A percentile compares a stretch with the other conserved stretches of the same genome.
Evolutionary conservation across 2,329 filamentous ascomycete species (phyloP).

Genomic region (Dactylellina cionopaga): DNA sequence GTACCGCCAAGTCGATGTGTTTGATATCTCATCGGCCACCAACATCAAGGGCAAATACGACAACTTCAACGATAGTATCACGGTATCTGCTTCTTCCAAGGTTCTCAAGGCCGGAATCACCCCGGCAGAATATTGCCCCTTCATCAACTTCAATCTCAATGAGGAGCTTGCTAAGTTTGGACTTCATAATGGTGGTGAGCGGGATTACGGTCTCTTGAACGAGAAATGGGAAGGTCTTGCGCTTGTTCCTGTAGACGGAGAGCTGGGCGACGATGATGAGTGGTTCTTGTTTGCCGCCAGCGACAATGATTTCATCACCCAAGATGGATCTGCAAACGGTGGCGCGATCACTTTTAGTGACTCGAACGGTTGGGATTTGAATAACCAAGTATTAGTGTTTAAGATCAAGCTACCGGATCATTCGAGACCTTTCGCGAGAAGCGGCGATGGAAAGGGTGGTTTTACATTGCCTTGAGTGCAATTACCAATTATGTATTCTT

Average conservation of each 20-base stretch:
- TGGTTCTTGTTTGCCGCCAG: slow-evolving; percentile 75
- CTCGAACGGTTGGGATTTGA: slow-evolving; percentile 67
- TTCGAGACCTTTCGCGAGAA: slow-evolving; percentile 53
- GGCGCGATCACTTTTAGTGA: slow-evolving; percentile 70
- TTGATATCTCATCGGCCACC: slow-evolving; percentile 71
- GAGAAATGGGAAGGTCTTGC: slow-evolving; percentile 81
- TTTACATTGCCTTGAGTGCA: slow-evolving; percentile 9
- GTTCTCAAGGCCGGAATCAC: slow-evolving; percentile 67
- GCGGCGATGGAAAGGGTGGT: slow-evolving; percentile 25
- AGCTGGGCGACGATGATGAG: slow-evolving; percentile 66
- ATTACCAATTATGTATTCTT: neutral
- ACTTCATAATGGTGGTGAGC: slow-evolving; percentile 73
- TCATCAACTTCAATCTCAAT: slow-evolving; percentile 75
- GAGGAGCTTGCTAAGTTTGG: slow-evolving; percentile 72
- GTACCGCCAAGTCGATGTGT: slow-evolving; percentile 76
- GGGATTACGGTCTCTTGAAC: slow-evolving; percentile 71
- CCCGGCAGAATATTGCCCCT: slow-evolving; percentile 72
- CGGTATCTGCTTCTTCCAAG: slow-evolving; percentile 66
- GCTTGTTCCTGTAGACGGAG: slow-evolving; percentile 69
- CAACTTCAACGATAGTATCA: slow-evolving; percentile 59
- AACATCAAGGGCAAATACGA: slow-evolving; percentile 64
- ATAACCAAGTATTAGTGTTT: slow-evolving; percentile 73
- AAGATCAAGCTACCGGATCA: slow-evolving; percentile 65
- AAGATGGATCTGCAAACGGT: slow-evolving; percentile 71
- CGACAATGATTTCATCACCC: slow-evolving; percentile 80